Evolutionary conservation across 2,329 filamentous ascomycete genomes (phyloP), one percentile per base, ranked within the genome.

Genomic region (Talaromyces sp.): DNA sequence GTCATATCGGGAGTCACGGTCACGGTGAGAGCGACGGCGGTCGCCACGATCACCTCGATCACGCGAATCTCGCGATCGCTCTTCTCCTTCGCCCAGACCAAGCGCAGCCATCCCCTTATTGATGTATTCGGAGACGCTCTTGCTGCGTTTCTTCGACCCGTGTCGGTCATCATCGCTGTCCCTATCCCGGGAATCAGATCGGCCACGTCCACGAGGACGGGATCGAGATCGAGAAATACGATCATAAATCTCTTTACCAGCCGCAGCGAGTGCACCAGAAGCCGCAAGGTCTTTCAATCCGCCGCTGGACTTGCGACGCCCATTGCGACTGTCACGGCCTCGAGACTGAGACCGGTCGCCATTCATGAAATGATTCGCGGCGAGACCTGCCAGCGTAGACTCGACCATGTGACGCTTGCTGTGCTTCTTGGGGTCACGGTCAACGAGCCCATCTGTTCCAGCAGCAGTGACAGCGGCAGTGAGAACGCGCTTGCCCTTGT

Each of bases 401-500:
- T 96, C 90, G 36, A 91, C 80, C 51, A 96, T 82, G 64, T 94
- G 89, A 43, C 90, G 85, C 75, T 91, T 96, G 60, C 76, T 76
- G 75, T 91, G 87, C 70, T 90, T 86, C 63, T 87, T 85, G 5
- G 86, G 82, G 64, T 91, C 82, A 47, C 78, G 78, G 61, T 86
- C 84, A 51, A 87, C 79, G 37, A 91, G 82, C 8, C 86, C 86
- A 71, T 97, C 91, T 56, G 96, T 88, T 52, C 91, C 89, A 61
- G 90, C 93, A 54, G 93, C 91, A 74, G 90, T 88, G 22, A 86
- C 73, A 32, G 93, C 93, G 43, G 91, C 92, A 19, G 93, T 97
- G 44, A 96, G 82, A 55, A 97, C 85, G 47, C 93, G 90, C 78
- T 91, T 94, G 61, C 91, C 90, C 76, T 97, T 97, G 58, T 90